phyloP scores from a whole-genome alignment of 345 rosid genomes.

The Citrus unshiu region DNA sequence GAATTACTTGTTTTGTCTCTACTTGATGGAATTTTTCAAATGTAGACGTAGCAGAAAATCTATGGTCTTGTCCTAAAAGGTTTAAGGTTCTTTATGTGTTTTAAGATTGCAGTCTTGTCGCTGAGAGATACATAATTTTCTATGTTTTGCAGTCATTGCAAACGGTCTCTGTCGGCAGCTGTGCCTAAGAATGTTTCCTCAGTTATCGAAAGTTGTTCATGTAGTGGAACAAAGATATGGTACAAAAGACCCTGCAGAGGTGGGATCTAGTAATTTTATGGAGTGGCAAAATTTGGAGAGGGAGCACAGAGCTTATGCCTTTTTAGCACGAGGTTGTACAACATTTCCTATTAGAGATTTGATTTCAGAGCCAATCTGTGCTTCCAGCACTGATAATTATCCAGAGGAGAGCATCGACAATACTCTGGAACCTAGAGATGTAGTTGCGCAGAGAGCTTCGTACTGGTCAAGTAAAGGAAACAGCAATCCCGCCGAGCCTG shows the following conservation, averaged over 20 bases:
- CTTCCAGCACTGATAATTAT: slow-evolving; percentile 91
- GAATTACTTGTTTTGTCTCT: background rate
- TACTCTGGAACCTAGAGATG: slow-evolving; percentile 58
- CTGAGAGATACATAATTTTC: background rate
- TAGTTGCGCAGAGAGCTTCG: slow-evolving; percentile 47
- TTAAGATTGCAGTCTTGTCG: background rate
- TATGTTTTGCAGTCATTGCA: slow-evolving; percentile 46
- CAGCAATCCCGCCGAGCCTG: slow-evolving; percentile 63
- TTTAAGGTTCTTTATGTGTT: background rate
- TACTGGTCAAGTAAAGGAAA: slow-evolving; percentile 97
- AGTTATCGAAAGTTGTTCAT: slow-evolving; percentile 39
- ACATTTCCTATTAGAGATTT: slow-evolving; percentile 41
- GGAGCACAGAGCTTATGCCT: slow-evolving; percentile 75
- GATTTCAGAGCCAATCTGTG: slow-evolving; percentile 55
- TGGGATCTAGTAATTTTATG: slow-evolving; percentile 43
- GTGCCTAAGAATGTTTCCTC: slow-evolving; percentile 70
- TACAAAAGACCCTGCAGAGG: slow-evolving; percentile 29
- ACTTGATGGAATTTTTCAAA: background rate
- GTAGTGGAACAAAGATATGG: slow-evolving; percentile 34
- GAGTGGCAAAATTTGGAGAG: slow-evolving; percentile 43
- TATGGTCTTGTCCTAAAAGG: background rate
- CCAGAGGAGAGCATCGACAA: slow-evolving; percentile 75
- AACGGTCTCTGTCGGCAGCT: slow-evolving; percentile 58
- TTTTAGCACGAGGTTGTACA: slow-evolving; percentile 46
- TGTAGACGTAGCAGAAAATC: background rate